phyloP scores from a whole-genome alignment of 2,329 filamentous ascomycete genomes.

The Aspergillus pseudotamarii region DNA sequence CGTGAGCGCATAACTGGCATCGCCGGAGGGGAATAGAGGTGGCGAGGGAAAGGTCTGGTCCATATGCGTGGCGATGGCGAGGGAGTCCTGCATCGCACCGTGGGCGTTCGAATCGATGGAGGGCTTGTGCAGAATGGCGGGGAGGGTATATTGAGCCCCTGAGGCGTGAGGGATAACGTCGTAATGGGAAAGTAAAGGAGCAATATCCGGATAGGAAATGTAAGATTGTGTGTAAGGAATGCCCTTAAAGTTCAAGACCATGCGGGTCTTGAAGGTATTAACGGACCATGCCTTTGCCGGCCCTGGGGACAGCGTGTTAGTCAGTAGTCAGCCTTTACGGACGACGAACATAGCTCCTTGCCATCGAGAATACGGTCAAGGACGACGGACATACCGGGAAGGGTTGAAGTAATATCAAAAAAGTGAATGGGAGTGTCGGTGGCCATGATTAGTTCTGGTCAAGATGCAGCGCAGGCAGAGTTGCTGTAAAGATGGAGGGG shows the following conservation, averaged over 20 bases:
- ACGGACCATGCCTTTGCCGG: conserved; percentile 33
- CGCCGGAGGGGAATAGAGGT: conserved; percentile 36
- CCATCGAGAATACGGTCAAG: background rate
- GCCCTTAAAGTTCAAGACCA: conserved; percentile 31
- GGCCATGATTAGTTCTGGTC: conserved; percentile 21
- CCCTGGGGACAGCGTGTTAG: conserved; percentile 20
- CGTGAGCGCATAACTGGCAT: conserved; percentile 36
- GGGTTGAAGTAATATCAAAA: conserved; percentile 35
- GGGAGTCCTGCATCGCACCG: conserved; percentile 37
- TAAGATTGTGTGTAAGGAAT: conserved; percentile 31
- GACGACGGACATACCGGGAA: conserved; percentile 26
- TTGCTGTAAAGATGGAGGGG: background rate
- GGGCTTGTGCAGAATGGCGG: conserved; percentile 34
- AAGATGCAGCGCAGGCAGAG: background rate
- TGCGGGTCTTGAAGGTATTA: conserved; percentile 29
- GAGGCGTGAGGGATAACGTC: conserved; percentile 23
- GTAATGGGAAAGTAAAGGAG: conserved; percentile 28
- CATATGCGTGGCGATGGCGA: conserved; percentile 35
- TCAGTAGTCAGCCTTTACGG: background rate
- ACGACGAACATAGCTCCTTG: background rate
- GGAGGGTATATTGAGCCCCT: conserved; percentile 33
- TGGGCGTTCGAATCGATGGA: conserved; percentile 26
- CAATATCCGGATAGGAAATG: conserved; percentile 33
- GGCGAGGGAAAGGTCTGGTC: conserved; percentile 33
- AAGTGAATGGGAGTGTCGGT: conserved; percentile 34